Evolutionary conservation across 805 yeast genomes (phyloP).

Genomic region (Teunomyces cretensis): DNA sequence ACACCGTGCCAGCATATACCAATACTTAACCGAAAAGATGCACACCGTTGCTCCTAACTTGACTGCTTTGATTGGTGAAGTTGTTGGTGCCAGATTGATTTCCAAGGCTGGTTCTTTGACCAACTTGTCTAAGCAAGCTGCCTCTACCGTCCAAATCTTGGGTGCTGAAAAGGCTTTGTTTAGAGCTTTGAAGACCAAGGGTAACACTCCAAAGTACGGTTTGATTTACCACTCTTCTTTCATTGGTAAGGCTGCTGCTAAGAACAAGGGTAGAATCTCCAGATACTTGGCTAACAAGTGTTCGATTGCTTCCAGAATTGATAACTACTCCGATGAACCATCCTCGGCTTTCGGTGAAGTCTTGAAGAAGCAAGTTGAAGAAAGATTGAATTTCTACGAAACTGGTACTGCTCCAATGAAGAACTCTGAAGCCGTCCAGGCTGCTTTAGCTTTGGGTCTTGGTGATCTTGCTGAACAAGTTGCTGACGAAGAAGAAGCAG

Average conservation of each 20-base stretch:
- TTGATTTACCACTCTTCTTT: slow-evolving; percentile 92
- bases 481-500: slow-evolving; percentile 20
- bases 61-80: slow-evolving; percentile 96
- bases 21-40: slow-evolving; percentile 93
- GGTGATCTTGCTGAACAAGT: slow-evolving; percentile 48
- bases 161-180: slow-evolving; percentile 97
- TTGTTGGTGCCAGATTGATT: slow-evolving; percentile 96
- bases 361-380: slow-evolving; percentile 95
- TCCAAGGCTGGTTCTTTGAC: slow-evolving; percentile 98
- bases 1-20: slow-evolving; percentile 80
- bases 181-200: slow-evolving; percentile 94
- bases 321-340: slow-evolving; percentile 95
- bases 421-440: slow-evolving; percentile 90
- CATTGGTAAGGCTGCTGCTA: slow-evolving; percentile 90
- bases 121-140: slow-evolving; percentile 95
- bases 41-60: slow-evolving; percentile 96
- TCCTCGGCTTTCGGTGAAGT: slow-evolving; percentile 85
- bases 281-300: slow-evolving; percentile 98
- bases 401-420: slow-evolving; percentile 97
- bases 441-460: slow-evolving; percentile 74
- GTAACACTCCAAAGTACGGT: slow-evolving; percentile 96
- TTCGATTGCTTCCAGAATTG: slow-evolving; percentile 98
- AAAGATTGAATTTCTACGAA: slow-evolving; percentile 92
- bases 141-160: slow-evolving; percentile 95
- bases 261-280: slow-evolving; percentile 98